Evolutionary conservation across 106 monocot genomes (phyloP).

Genomic region (Dendrobium huoshanense): DNA sequence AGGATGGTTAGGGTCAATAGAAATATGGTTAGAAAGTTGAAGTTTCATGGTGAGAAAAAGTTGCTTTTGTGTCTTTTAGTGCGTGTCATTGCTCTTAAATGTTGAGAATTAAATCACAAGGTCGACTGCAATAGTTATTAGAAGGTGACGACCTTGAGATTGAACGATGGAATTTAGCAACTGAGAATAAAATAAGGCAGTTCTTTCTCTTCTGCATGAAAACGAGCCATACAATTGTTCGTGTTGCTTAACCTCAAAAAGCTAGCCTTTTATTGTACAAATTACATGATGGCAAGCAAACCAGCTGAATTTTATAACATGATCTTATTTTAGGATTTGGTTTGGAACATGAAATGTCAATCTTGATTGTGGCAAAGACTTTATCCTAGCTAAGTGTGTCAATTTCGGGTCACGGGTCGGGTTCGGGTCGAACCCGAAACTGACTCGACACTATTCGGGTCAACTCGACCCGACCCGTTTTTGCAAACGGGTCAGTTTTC

Average conservation of each 20-base stretch:
- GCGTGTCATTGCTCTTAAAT: neutral
- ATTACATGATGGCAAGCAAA: neutral
- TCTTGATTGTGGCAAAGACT: neutral
- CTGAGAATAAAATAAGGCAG: neutral
- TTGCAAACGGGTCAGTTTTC: too few relatives aligned
- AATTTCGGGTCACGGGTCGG: too few relatives aligned
- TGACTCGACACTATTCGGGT: too few relatives aligned
- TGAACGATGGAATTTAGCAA: conserved; percentile 1
- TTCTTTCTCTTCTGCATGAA: neutral
- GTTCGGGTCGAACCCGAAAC: too few relatives aligned
- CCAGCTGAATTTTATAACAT: neutral
- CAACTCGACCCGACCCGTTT: too few relatives aligned
- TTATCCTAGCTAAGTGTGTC: neutral
- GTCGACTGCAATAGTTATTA: neutral
- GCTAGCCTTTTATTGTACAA: neutral
- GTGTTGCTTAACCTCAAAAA: neutral
- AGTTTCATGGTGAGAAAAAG: neutral
- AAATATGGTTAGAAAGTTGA: neutral
- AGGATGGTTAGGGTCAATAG: neutral
- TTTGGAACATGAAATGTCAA: neutral
- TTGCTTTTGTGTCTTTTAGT: neutral
- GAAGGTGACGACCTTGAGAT: neutral
- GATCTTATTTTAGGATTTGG: neutral
- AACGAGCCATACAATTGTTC: neutral
- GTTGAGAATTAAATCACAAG: neutral